phyloP scores from a whole-genome alignment of 2,329 filamentous ascomycete species.

The Trichoderma breve region DNA sequence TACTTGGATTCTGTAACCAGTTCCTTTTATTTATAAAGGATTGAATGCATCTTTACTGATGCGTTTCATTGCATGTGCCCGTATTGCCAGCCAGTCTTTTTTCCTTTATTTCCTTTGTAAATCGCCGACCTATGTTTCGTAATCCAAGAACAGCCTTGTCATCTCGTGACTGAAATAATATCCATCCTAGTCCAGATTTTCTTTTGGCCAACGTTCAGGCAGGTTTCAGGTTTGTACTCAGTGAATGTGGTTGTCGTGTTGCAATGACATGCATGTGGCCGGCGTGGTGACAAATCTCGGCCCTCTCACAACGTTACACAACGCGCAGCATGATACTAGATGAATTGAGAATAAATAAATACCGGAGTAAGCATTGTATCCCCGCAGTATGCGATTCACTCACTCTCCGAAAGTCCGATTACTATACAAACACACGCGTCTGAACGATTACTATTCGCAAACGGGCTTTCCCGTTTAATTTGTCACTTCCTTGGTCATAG shows the following conservation, averaged over 20 bases:
- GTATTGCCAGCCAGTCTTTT: background rate
- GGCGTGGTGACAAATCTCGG: background rate
- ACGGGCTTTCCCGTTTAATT: background rate
- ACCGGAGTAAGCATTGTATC: background rate
- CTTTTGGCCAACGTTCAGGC: background rate
- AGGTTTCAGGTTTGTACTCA: background rate
- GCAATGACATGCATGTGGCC: background rate
- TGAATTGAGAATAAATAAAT: background rate
- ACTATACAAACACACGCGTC: background rate
- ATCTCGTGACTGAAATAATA: background rate
- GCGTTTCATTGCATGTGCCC: background rate
- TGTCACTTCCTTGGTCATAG: background rate
- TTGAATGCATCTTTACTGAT: background rate
- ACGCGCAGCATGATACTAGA: background rate
- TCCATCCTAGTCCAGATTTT: background rate
- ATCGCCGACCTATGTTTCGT: background rate
- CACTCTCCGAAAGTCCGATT: background rate
- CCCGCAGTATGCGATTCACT: background rate
- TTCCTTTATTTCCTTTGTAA: background rate
- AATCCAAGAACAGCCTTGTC: background rate
- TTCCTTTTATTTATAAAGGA: background rate
- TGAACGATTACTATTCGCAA: background rate
- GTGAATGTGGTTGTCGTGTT: background rate
- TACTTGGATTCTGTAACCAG: background rate
- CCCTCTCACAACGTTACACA: background rate